Evolutionary conservation across 1,139 yeast genomes (phyloP).

Genomic region (Saccharomyces hybrid): DNA sequence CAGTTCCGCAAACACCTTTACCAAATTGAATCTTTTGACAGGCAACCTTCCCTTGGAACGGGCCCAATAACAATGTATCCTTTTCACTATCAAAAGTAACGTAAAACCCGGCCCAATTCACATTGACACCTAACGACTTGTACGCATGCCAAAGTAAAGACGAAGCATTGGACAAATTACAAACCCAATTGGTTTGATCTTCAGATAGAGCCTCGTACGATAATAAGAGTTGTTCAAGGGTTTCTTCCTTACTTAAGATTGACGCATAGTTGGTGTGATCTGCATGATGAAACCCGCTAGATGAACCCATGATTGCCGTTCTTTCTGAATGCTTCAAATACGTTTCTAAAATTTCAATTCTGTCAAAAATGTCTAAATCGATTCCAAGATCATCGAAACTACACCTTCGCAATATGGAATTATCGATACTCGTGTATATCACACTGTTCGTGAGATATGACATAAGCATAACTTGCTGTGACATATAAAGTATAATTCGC

Average conservation of each 20-base stretch:
- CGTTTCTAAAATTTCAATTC: background rate
- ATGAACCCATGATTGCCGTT: background rate
- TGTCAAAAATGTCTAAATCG: no score
- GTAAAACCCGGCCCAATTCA: conserved; percentile 95
- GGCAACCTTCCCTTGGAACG: conserved; percentile 95
- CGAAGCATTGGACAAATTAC: conserved; percentile 78
- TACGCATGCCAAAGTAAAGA: conserved; percentile 86
- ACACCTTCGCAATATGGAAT: background rate
- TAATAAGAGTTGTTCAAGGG: conserved; percentile 43
- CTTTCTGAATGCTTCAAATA: background rate
- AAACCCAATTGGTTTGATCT: conserved; percentile 74
- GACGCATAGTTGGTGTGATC: conserved; percentile 48
- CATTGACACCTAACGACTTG: conserved; percentile 46
- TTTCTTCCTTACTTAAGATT: conserved; percentile 45
- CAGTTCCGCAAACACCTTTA: conserved; percentile 85
- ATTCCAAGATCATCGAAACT: no score
- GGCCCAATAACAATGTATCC: conserved; percentile 63
- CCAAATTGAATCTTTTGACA: conserved; percentile 78
- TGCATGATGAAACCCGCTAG: conserved; percentile 44
- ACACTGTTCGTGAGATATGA: background rate
- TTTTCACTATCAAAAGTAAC: conserved; percentile 34
- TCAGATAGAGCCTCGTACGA: conserved; percentile 58
- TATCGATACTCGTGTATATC: background rate
- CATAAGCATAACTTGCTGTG: background rate
- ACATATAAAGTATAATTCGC: background rate